phyloP scores from a whole-genome alignment of 345 rosid genomes.

The Diplotaxis tenuifolia region DNA sequence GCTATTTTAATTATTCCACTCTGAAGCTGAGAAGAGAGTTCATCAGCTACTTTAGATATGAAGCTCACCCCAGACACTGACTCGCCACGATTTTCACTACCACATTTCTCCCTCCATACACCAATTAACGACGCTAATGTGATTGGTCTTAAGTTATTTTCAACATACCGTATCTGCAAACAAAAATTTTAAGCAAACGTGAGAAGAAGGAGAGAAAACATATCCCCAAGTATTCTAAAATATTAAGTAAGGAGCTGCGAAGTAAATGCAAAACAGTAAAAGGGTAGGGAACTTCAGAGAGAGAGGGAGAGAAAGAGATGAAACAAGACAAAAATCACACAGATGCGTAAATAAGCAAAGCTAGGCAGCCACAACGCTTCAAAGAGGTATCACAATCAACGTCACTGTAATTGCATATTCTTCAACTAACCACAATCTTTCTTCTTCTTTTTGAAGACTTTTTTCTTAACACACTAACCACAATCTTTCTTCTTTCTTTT shows the following conservation, averaged over 20 bases:
- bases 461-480: too few relatives aligned
- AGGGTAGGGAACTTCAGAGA: background rate
- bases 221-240: conserved; percentile 3
- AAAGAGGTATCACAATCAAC: conserved; percentile 7
- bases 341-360: background rate
- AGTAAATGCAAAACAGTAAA: conserved; percentile 1
- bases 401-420: background rate
- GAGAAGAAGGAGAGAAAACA: conserved; percentile 1
- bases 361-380: background rate
- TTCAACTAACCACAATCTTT: background rate
- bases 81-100: conserved; percentile 35
- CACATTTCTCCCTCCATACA: conserved; percentile 48
- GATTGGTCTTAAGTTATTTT: conserved; percentile 53
- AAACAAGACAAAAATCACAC: conserved; percentile 2
- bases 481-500: too few relatives aligned
- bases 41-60: conserved; percentile 63
- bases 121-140: conserved; percentile 53
- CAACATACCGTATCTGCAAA: conserved; percentile 66
- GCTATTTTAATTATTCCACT: conserved; percentile 71
- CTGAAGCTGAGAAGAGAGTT: conserved; percentile 75
- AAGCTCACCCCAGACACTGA: conserved; percentile 37
- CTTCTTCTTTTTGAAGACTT: too few relatives aligned
- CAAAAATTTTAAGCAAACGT: background rate
- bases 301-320: conserved; percentile 6
- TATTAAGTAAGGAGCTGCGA: conserved; percentile 5